Percentiles rank a stretch among this genome's conserved stretches.
These are phyloP conservation scores for Pichia sp. DNA, from an alignment of 1,139 yeast genomes.

Conservation along the genomic window DNA sequence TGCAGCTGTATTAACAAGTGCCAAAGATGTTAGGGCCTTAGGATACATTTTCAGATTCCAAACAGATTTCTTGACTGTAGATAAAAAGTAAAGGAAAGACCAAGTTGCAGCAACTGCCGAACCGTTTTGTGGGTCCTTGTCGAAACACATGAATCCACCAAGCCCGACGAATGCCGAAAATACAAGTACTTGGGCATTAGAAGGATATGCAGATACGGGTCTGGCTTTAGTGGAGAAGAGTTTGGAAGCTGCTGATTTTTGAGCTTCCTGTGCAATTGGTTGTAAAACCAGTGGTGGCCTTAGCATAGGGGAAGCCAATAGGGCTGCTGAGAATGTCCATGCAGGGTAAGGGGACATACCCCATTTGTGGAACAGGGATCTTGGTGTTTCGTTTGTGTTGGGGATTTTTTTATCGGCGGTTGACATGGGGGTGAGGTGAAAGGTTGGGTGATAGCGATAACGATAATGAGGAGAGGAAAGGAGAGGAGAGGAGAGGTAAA, in stretches of 20 bases:
- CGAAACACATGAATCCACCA: slow-evolving; percentile 77
- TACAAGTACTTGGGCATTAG: slow-evolving; percentile 35
- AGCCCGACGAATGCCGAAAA: slow-evolving; percentile 68
- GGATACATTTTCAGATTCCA: slow-evolving; percentile 50
- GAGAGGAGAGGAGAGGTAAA: not conserved
- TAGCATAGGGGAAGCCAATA: slow-evolving; percentile 38
- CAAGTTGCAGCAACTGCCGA: slow-evolving; percentile 86
- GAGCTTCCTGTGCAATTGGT: slow-evolving; percentile 4
- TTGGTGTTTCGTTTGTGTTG: not conserved
- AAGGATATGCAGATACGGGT: slow-evolving; percentile 28
- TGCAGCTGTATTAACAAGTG: slow-evolving; percentile 52
- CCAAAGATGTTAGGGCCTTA: slow-evolving; percentile 46
- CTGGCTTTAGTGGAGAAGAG: not conserved
- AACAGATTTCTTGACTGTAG: slow-evolving; percentile 60
- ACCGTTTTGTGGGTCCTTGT: slow-evolving; percentile 77
- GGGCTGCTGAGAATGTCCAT: slow-evolving; percentile 34
- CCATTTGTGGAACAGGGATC: slow-evolving; percentile 5
- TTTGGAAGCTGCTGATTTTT: not conserved
- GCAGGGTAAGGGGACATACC: slow-evolving; percentile 45
- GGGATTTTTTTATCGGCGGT: too few species aligned
- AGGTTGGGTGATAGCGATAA: not conserved
- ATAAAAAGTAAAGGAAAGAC: slow-evolving; percentile 70
- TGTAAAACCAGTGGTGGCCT: slow-evolving; percentile 20
- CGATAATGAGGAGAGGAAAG: not conserved
- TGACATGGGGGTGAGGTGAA: too few species aligned